Base-by-base conservation (phyloP, 2,329 filamentous ascomycete genomes). In the Phyllachora maydis region DNA sequence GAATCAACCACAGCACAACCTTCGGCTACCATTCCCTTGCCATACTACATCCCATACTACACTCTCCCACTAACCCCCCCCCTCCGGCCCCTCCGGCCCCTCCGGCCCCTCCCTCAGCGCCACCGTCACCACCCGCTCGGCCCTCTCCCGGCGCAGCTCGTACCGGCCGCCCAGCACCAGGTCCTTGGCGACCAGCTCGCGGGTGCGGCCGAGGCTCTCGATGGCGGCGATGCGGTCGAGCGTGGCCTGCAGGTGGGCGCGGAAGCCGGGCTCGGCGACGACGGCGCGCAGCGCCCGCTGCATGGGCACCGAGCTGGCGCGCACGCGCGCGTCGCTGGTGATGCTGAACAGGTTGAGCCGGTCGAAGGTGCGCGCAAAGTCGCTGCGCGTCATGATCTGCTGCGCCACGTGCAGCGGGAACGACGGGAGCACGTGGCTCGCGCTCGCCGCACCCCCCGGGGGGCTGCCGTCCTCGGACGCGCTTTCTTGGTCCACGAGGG, bases 311-410 rank as follows among this genome's bases (percentile, higher is more conserved):
- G 74, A 85, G 45, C 90, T 85, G 2, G 88, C 88, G 22, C 88
- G 70, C 6, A 98, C 88, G 43, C 76, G 74, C 10, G 83, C 81
- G 19, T 65, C 62, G 28, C 72, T 79, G 29, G 90, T 85, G 38
- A 98, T 95, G 31, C 78, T 88, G 50, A 95, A 93, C 28, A 98
- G 66, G 42, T 95, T 95, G 29, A 88, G 65, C 32, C 88, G 78
- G 49, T 98, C 88, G 41, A 95, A 83, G 29, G 70, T 62, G 34
- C 88, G 71, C 38, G 95, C 83, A 44, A 95, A 98, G 47, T 98
- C 88, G 28, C 81, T 74, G 25, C 88, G 65, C 9, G 88, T 95
- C 85, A 93, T 93, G 42, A 93, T 74, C 47, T 93, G 64, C 31
- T 85, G 74, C 0, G 82, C 79, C 34, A 74, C 63, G 42, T 91